Percentiles rank a stretch among this genome's conserved stretches.
phyloP scores from a whole-genome alignment of 176 grass and related monocot genomes.

The Rhynchospora breviuscula region DNA sequence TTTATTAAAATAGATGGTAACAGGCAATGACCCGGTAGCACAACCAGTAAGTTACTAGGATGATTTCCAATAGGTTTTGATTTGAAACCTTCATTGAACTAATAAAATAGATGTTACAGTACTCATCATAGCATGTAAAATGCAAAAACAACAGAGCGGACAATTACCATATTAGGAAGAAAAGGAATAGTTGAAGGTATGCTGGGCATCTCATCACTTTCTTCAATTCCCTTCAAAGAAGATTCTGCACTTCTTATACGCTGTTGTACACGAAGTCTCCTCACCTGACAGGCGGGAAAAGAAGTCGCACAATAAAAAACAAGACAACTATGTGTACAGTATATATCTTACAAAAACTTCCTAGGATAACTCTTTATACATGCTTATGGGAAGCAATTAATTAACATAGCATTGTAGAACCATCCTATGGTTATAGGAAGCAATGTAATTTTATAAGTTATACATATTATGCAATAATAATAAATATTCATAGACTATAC shows the following conservation, averaged over 20 bases:
- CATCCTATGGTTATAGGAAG: no score
- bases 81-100: neutral
- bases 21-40: neutral
- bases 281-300: constrained; percentile 38
- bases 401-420: neutral
- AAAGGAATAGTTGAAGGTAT: constrained; percentile 93
- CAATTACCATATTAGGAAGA: constrained; percentile 71
- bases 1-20: neutral
- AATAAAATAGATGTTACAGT: constrained; percentile 1
- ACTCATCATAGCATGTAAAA: constrained; percentile 17
- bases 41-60: neutral
- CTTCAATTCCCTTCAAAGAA: constrained; percentile 47
- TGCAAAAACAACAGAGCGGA: neutral
- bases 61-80: neutral
- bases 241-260: constrained; percentile 60
- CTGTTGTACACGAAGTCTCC: constrained; percentile 79
- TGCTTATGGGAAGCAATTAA: neutral
- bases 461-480: no score
- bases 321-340: neutral
- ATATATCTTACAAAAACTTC: neutral
- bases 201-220: constrained; percentile 77
- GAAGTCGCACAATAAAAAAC: neutral
- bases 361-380: neutral
- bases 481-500: no score
- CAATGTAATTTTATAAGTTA: no score